Percentiles rank a stretch among this genome's conserved stretches.
phyloP scores from a whole-genome alignment of 176 grass and related monocot genomes.

The Ananas comosus region DNA sequence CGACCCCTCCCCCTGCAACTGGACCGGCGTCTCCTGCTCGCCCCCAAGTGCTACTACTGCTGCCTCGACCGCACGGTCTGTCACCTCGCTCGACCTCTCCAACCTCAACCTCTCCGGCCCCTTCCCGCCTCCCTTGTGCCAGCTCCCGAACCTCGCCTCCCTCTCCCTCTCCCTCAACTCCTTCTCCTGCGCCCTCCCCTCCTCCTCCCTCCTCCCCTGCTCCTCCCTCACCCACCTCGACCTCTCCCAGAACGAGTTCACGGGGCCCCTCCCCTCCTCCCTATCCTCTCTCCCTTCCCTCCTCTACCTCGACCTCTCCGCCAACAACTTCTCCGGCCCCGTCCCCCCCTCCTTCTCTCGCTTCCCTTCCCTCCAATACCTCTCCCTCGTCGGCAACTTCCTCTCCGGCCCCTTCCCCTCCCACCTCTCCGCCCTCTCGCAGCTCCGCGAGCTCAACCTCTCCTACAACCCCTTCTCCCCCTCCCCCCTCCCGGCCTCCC shows the following conservation, averaged over 20 bases:
- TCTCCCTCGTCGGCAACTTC: constrained; percentile 46
- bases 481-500: constrained; percentile 36
- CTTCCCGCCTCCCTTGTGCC: constrained; percentile 49
- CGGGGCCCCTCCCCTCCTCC: constrained; percentile 39
- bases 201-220: constrained; percentile 23
- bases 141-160: constrained; percentile 12
- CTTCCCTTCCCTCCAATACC: constrained; percentile 31
- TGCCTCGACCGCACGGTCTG: neutral
- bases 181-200: constrained; percentile 12
- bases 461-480: constrained; percentile 68
- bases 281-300: constrained; percentile 42
- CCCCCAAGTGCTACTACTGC: too few species aligned
- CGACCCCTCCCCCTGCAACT: constrained; percentile 39
- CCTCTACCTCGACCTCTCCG: constrained; percentile 43
- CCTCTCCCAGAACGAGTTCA: constrained; percentile 41
- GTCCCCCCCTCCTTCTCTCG: constrained; percentile 42
- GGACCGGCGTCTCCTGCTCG: constrained; percentile 49
- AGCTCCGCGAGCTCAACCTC: constrained; percentile 43
- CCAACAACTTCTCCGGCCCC: constrained; percentile 58
- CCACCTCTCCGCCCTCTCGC: constrained; percentile 39
- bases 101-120: constrained; percentile 26
- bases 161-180: constrained; percentile 22
- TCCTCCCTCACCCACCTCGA: constrained; percentile 42
- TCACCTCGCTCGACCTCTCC: constrained; percentile 32
- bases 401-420: constrained; percentile 47